Evolutionary conservation across 177 flowering plant genomes (phyloP).

Genomic region (Tripterygium wilfordii): DNA sequence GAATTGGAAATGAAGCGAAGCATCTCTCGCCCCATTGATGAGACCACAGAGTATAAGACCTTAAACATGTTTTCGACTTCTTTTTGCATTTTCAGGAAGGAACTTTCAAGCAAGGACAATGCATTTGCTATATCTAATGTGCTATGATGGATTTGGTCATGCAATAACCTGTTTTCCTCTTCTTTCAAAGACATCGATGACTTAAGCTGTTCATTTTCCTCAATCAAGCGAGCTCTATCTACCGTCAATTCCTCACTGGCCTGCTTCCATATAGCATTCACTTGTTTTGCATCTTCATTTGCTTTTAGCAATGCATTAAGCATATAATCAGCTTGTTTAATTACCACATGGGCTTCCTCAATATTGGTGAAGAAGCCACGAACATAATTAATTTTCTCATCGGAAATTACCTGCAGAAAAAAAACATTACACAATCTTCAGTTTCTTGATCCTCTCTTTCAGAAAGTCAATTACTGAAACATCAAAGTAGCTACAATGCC

Average conservation of each 20-base stretch:
- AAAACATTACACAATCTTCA: not conserved
- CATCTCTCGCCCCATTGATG: constrained; percentile 31
- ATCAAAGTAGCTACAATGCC: not conserved
- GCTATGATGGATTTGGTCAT: constrained; percentile 25
- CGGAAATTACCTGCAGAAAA: constrained; percentile 21
- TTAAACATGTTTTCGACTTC: constrained; percentile 40
- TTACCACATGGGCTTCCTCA: constrained; percentile 63
- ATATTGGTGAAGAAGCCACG: constrained; percentile 40
- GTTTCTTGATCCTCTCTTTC: not conserved
- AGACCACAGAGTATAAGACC: constrained; percentile 29
- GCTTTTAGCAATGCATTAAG: constrained; percentile 52
- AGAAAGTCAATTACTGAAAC: not conserved
- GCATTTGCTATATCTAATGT: constrained; percentile 31
- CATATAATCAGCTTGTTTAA: constrained; percentile 69
- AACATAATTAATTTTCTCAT: constrained; percentile 24
- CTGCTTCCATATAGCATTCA: constrained; percentile 47
- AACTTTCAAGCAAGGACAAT: constrained; percentile 43
- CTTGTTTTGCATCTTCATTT: constrained; percentile 47
- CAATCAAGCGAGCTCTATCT: constrained; percentile 46
- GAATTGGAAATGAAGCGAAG: constrained; percentile 22
- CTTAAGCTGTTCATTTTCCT: constrained; percentile 55
- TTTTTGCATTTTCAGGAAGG: constrained; percentile 38
- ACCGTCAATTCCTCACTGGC: constrained; percentile 37
- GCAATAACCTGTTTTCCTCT: constrained; percentile 31
- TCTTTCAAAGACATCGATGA: constrained; percentile 36